Evolutionary conservation across 495 filamentous ascomycete species (phyloP).

Genomic region (Aspergillus incahuasiensis): DNA sequence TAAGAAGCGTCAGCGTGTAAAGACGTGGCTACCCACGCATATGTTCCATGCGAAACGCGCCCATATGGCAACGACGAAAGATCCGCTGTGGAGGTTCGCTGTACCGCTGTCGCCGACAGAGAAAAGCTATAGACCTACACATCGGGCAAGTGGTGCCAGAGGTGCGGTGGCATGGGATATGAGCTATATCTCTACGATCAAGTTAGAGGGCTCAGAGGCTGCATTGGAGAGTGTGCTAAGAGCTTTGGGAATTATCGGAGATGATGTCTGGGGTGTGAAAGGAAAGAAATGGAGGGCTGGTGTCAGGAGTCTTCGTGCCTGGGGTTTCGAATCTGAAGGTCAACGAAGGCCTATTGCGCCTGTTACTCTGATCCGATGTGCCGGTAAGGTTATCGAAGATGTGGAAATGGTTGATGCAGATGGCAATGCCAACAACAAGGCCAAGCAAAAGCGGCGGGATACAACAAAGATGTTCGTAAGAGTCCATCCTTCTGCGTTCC

Average conservation of each 20-base stretch:
- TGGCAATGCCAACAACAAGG: slow-evolving; percentile 12
- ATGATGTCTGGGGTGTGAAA: slow-evolving; percentile 54
- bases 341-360: slow-evolving; percentile 63
- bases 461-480: slow-evolving; percentile 66
- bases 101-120: slow-evolving; percentile 78
- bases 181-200: slow-evolving; percentile 89
- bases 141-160: slow-evolving; percentile 67
- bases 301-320: slow-evolving; percentile 61
- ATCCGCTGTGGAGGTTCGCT: slow-evolving; percentile 85
- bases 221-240: slow-evolving; percentile 62
- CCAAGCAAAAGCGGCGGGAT: slow-evolving; percentile 30
- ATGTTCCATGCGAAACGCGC: slow-evolving; percentile 91
- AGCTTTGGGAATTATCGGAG: slow-evolving; percentile 52
- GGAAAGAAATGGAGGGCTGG: slow-evolving; percentile 74
- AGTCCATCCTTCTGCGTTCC: slow-evolving; percentile 84
- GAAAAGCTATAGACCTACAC: slow-evolving; percentile 84
- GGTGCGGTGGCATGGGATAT: slow-evolving; percentile 83
- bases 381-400: slow-evolving; percentile 25
- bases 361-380: slow-evolving; percentile 68
- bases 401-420: slow-evolving; percentile 32
- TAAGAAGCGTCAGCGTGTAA: slow-evolving; percentile 78
- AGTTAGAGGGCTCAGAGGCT: slow-evolving; percentile 61
- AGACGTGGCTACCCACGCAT: slow-evolving; percentile 94
- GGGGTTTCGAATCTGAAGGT: slow-evolving; percentile 56
- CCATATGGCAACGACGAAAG: slow-evolving; percentile 70